Evolutionary conservation across 73 alveolate genomes (phyloP).

Genomic region (Strombidium stylifer): DNA sequence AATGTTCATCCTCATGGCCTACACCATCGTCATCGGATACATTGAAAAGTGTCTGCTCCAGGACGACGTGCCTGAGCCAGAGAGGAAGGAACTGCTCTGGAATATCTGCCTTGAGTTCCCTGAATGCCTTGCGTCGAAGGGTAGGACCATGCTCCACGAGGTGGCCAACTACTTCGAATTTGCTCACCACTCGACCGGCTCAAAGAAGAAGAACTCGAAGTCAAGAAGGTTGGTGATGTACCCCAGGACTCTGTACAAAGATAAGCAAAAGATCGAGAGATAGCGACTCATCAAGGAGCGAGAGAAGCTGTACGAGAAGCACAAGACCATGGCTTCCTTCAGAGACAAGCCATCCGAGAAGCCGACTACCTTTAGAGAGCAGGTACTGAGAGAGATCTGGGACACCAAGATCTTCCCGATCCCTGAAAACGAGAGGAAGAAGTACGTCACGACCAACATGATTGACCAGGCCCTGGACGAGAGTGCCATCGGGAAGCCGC

Average conservation of each 20-base stretch:
- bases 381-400: conserved; percentile 26
- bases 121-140: conserved; percentile 8
- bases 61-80: conserved; percentile 19
- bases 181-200: background rate
- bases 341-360: conserved; percentile 25
- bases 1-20: conserved; percentile 1
- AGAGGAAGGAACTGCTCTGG: background rate
- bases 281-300: no score
- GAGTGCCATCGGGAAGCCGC: background rate
- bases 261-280: conserved; percentile 3
- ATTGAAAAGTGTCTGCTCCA: background rate
- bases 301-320: conserved; percentile 10
- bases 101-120: background rate
- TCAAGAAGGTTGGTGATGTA: conserved; percentile 5
- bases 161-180: background rate
- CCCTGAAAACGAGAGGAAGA: conserved; percentile 2
- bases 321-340: conserved; percentile 1
- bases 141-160: background rate
- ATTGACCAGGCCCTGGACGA: background rate
- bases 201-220: conserved; percentile 4
- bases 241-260: conserved; percentile 4
- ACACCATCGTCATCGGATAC: background rate
- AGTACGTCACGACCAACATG: background rate
- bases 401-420: conserved; percentile 1
- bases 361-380: conserved; percentile 21